phyloP scores from a whole-genome alignment of 352 stramenopile genomes.

The Phytopythium oedochilum region DNA sequence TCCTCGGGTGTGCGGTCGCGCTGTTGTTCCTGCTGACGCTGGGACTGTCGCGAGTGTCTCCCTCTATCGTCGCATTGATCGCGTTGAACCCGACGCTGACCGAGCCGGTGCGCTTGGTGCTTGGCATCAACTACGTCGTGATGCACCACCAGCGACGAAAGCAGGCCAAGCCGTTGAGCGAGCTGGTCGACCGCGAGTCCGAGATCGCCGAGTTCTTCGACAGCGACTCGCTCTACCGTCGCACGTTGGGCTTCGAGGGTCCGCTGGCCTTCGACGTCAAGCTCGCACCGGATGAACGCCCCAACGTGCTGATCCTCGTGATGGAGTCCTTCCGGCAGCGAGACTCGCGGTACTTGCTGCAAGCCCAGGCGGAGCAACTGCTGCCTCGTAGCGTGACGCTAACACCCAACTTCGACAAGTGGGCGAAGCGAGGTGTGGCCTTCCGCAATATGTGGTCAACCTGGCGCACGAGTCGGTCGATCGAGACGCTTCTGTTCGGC shows the following conservation, averaged over 20 bases:
- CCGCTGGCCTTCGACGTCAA: conserved; percentile 50
- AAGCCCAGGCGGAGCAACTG: conserved; percentile 21
- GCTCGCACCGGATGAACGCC: conserved; percentile 25
- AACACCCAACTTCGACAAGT: conserved; percentile 60
- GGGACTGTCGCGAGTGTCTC: conserved; percentile 20
- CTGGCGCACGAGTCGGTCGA: conserved; percentile 60
- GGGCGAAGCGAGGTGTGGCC: conserved; percentile 39
- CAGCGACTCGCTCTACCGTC: conserved; percentile 38
- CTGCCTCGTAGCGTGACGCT: conserved; percentile 44
- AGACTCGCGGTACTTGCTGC: conserved; percentile 49
- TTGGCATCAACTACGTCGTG: conserved; percentile 18
- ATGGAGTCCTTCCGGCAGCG: conserved; percentile 61
- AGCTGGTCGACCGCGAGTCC: conserved; percentile 44
- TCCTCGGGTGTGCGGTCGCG: conserved; percentile 16
- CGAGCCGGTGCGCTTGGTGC: conserved; percentile 31
- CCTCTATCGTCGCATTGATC: conserved; percentile 49
- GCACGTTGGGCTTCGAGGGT: conserved; percentile 42
- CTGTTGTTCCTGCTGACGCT: conserved; percentile 20
- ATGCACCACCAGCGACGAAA: conserved; percentile 1
- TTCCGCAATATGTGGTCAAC: conserved; percentile 65
- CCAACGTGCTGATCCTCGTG: conserved; percentile 62
- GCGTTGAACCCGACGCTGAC: conserved; percentile 49
- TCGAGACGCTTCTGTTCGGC: conserved; percentile 60
- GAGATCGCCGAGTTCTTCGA: conserved; percentile 34
- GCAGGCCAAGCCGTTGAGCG: conserved; percentile 16